Evolutionary conservation across 805 yeast genomes (phyloP).

Genomic region (Komagataella populi): DNA sequence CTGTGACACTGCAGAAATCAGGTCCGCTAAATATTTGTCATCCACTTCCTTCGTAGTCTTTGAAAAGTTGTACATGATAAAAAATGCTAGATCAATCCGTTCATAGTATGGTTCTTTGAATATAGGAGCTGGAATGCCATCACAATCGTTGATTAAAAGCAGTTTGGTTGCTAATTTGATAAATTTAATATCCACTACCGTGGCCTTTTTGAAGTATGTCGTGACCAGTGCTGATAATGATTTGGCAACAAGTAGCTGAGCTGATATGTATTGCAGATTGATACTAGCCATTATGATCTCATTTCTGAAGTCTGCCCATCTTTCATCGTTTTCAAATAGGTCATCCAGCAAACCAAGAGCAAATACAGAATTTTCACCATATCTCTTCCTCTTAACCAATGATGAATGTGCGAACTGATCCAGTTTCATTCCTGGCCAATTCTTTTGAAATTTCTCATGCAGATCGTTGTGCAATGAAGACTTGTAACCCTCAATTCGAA

Average conservation of each 20-base stretch:
- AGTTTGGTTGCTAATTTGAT: slow-evolving; percentile 29
- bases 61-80: slow-evolving; percentile 22
- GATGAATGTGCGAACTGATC: slow-evolving; percentile 38
- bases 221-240: slow-evolving; percentile 71
- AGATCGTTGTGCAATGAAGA: slow-evolving; percentile 17
- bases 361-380: slow-evolving; percentile 41
- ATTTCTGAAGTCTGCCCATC: slow-evolving; percentile 34
- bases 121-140: slow-evolving; percentile 33
- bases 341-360: slow-evolving; percentile 51
- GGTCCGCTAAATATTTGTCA: slow-evolving; percentile 23
- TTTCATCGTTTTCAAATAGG: slow-evolving; percentile 27
- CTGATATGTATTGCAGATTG: slow-evolving; percentile 46
- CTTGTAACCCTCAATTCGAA: slow-evolving; percentile 15
- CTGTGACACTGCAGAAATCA: slow-evolving; percentile 28
- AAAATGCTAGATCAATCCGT: slow-evolving; percentile 55
- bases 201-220: slow-evolving; percentile 37
- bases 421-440: slow-evolving; percentile 31
- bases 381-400: slow-evolving; percentile 28
- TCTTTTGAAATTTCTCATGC: slow-evolving; percentile 27
- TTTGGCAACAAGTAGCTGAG: slow-evolving; percentile 59
- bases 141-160: slow-evolving; percentile 34
- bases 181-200: slow-evolving; percentile 26
- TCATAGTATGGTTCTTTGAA: slow-evolving; percentile 41
- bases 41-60: slow-evolving; percentile 15
- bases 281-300: slow-evolving; percentile 45